phyloP scores from a whole-genome alignment of 257 asterid genomes.

The Plantago major region DNA sequence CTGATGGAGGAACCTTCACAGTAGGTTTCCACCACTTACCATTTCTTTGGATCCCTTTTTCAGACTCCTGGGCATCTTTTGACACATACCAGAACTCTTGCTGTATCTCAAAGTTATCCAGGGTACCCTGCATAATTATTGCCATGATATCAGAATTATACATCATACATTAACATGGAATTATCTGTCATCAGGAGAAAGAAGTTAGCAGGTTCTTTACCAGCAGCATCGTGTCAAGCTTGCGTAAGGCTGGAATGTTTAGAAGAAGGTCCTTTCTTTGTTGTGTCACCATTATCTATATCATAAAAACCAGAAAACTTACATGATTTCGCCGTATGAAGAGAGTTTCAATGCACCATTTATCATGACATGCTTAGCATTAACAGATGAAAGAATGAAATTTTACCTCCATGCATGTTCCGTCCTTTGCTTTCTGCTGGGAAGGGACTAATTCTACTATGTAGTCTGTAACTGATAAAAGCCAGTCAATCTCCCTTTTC shows the following conservation, averaged over 20 bases:
- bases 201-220: constrained; percentile 35
- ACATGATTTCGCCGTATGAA: neutral
- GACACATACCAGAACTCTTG: constrained; percentile 74
- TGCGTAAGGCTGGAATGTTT: constrained; percentile 73
- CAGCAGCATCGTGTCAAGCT: constrained; percentile 71
- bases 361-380: neutral
- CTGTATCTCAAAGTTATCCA: constrained; percentile 52
- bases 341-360: neutral
- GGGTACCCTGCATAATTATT: constrained; percentile 36
- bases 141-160: neutral
- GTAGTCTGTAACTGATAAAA: constrained; percentile 70
- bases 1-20: constrained; percentile 66
- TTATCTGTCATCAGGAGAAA: neutral
- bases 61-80: constrained; percentile 62
- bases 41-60: constrained; percentile 52
- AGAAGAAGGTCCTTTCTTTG: constrained; percentile 65
- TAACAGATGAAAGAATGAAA: neutral
- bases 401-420: constrained; percentile 67
- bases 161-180: neutral
- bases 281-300: constrained; percentile 74
- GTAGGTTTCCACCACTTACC: constrained; percentile 95
- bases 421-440: constrained; percentile 64
- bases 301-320: neutral
- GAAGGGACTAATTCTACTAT: constrained; percentile 87
- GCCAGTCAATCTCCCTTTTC: constrained; percentile 84